phyloP scores from a whole-genome alignment of 257 asterid species.

The Plantago elongata region DNA sequence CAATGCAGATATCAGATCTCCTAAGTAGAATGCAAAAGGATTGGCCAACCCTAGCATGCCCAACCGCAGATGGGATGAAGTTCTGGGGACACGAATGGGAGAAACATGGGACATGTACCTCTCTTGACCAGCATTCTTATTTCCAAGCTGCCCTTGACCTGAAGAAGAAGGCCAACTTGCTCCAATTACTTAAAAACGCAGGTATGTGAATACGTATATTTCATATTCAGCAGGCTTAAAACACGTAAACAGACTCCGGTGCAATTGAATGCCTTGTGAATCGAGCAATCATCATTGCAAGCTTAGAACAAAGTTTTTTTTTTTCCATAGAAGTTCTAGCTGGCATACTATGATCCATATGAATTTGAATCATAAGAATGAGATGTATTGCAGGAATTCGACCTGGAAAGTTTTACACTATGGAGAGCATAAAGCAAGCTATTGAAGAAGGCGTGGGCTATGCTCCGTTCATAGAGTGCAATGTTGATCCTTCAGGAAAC shows the following conservation, averaged over 20 bases:
- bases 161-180: constrained; percentile 54
- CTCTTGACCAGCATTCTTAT: constrained; percentile 42
- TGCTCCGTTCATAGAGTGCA: constrained; percentile 60
- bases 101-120: constrained; percentile 80
- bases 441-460: constrained; percentile 48
- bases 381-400: constrained; percentile 36
- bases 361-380: neutral
- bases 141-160: constrained; percentile 59
- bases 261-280: no score
- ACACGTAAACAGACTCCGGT: no score
- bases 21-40: constrained; percentile 46
- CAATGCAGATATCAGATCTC: constrained; percentile 52
- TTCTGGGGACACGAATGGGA: constrained; percentile 89
- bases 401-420: constrained; percentile 37
- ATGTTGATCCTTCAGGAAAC: constrained; percentile 47
- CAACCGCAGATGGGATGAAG: constrained; percentile 49
- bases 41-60: constrained; percentile 87
- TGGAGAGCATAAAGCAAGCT: constrained; percentile 46
- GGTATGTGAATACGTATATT: constrained; percentile 28
- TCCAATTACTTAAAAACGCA: constrained; percentile 42
- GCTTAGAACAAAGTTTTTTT: neutral
- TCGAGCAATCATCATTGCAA: neutral
- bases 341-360: neutral
- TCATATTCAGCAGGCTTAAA: neutral
- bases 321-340: neutral